phyloP scores from a whole-genome alignment of 2,329 filamentous ascomycete species.

The Sporothrix schenckii region DNA sequence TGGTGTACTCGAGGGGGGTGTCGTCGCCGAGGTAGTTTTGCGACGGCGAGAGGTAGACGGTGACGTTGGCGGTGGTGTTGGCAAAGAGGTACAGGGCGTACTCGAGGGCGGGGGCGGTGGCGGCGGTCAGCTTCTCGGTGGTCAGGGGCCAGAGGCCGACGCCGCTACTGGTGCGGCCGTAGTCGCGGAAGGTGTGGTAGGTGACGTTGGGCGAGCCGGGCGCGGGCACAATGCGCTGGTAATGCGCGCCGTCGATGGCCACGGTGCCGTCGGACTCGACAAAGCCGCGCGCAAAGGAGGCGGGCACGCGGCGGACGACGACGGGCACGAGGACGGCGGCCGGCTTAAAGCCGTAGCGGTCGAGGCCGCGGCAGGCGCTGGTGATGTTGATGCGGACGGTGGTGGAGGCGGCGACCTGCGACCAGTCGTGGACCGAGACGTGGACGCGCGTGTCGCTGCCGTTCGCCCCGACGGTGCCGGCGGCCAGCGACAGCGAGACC shows the following conservation, averaged over 20 bases:
- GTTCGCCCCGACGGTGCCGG: conserved; percentile 53
- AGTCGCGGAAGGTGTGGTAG: conserved; percentile 57
- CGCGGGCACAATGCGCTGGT: conserved; percentile 48
- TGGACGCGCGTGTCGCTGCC: conserved; percentile 52
- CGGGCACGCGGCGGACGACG: conserved; percentile 52
- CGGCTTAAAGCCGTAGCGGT: conserved; percentile 47
- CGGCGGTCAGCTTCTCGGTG: conserved; percentile 53
- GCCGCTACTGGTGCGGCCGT: conserved; percentile 62
- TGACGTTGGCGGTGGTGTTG: conserved; percentile 49
- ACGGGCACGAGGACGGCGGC: conserved; percentile 60
- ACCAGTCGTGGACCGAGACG: conserved; percentile 63
- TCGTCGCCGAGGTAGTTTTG: conserved; percentile 57
- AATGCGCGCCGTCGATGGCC: conserved; percentile 59
- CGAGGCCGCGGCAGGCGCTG: conserved; percentile 50
- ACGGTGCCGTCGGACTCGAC: conserved; percentile 64
- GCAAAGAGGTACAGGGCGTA: conserved; percentile 66
- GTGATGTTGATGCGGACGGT: conserved; percentile 58
- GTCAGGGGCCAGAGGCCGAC: conserved; percentile 59
- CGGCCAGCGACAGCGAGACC: conserved; percentile 54
- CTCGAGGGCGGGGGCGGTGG: conserved; percentile 58
- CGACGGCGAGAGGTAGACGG: conserved; percentile 56
- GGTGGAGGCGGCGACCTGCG: conserved; percentile 44
- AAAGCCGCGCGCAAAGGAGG: conserved; percentile 60
- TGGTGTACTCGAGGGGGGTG: conserved; percentile 55
- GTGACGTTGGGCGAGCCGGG: conserved; percentile 40